Conservation (phyloP, 2,329 filamentous ascomycete genomes). For the Sporothrix globosa region DNA sequence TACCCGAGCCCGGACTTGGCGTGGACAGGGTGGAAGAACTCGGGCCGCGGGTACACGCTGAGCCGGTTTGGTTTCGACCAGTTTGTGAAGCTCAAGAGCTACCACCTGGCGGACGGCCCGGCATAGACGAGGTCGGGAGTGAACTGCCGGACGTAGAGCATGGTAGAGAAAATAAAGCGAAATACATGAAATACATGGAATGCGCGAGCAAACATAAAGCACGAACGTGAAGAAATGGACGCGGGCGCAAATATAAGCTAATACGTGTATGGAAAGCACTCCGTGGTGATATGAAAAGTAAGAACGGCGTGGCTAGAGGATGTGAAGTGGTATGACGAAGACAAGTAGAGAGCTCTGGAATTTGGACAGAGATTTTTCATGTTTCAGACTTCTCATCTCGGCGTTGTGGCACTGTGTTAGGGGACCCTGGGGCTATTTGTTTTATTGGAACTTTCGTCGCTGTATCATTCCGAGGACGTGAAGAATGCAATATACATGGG, state of each 20-base stretch:
- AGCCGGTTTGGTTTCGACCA: conserved; percentile 92
- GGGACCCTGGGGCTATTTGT: not conserved
- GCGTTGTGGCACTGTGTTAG: not conserved
- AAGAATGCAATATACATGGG: conserved; percentile 45
- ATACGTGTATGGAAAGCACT: not conserved
- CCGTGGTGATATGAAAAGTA: conserved; percentile 3
- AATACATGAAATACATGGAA: not conserved
- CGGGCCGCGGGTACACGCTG: conserved; percentile 86
- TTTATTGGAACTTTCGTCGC: not conserved
- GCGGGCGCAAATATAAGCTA: not conserved
- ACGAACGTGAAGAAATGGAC: not conserved
- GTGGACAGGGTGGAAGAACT: conserved; percentile 99
- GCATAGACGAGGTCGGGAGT: not conserved
- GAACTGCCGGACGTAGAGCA: not conserved
- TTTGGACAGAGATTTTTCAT: conserved; percentile 3
- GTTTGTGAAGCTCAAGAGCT: conserved; percentile 95
- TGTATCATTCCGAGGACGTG: not conserved
- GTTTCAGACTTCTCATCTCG: not conserved
- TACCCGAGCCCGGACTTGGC: conserved; percentile 89
- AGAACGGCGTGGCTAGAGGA: not conserved
- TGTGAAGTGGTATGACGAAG: not conserved
- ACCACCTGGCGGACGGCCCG: conserved; percentile 82
- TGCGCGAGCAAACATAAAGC: not conserved
- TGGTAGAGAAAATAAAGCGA: not conserved
- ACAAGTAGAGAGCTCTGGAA: not conserved